phyloP scores from a whole-genome alignment of 108 stramenopile species.

The Pseudonitzschia multiseries region DNA sequence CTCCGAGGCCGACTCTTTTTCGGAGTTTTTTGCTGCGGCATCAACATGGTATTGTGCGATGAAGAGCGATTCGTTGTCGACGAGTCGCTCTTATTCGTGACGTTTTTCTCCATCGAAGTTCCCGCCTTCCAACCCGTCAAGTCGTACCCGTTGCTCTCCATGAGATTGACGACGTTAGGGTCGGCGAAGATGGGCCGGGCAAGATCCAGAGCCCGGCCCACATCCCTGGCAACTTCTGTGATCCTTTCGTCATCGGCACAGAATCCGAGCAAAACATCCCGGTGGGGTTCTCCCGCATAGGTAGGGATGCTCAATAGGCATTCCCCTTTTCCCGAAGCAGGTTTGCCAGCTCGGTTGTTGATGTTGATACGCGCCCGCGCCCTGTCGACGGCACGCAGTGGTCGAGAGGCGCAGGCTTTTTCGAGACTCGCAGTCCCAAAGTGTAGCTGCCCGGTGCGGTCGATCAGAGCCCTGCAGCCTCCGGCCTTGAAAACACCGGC shows the following conservation, averaged over 20 bases:
- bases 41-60: background rate
- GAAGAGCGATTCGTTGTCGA: background rate
- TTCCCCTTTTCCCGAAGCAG: background rate
- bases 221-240: background rate
- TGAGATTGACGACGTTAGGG: background rate
- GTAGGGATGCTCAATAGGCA: background rate
- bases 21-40: background rate
- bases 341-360: no score
- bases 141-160: constrained; percentile 1
- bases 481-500: background rate
- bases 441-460: background rate
- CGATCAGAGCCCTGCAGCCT: constrained; percentile 4
- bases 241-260: background rate
- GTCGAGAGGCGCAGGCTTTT: background rate
- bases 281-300: constrained; percentile 6
- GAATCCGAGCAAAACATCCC: background rate
- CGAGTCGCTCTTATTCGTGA: no score
- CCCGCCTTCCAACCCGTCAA: background rate
- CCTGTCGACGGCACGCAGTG: background rate
- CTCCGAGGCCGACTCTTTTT: background rate
- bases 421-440: constrained; percentile 1
- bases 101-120: background rate
- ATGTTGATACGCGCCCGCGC: background rate
- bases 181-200: constrained; percentile 4
- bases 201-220: background rate